A percentile compares a stretch with the other conserved stretches of the same genome.
phyloP scores from a whole-genome alignment of 208 protist species.

The Leishmania aethiopica region DNA sequence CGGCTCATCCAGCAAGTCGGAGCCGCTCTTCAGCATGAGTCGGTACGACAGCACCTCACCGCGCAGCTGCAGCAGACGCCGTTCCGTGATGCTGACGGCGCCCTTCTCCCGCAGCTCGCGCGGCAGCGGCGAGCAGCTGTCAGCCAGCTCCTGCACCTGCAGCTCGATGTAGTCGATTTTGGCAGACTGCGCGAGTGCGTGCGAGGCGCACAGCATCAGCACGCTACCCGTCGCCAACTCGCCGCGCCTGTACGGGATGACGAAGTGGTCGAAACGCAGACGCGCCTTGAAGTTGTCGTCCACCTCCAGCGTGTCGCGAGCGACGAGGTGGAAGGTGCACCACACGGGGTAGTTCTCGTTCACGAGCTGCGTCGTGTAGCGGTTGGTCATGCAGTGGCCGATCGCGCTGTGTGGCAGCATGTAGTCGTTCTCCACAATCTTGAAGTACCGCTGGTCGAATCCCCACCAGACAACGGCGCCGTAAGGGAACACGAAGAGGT shows the following conservation, averaged over 20 bases:
- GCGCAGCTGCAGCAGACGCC: constrained; percentile 64
- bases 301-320: constrained; percentile 55
- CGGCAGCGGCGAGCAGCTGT: constrained; percentile 74
- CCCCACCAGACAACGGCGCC: constrained; percentile 86
- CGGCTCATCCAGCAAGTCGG: constrained; percentile 80
- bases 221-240: constrained; percentile 63
- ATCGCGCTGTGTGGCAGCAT: constrained; percentile 73
- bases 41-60: constrained; percentile 78
- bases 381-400: constrained; percentile 58
- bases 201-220: constrained; percentile 70
- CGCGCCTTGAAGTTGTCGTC: constrained; percentile 70
- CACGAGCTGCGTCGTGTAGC: constrained; percentile 68
- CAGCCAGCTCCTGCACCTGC: constrained; percentile 68
- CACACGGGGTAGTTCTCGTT: constrained; percentile 83
- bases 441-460: constrained; percentile 77
- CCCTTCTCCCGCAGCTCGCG: constrained; percentile 67
- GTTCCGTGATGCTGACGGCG: constrained; percentile 62
- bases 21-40: constrained; percentile 81
- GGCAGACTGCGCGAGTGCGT: constrained; percentile 78
- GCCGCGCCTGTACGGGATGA: constrained; percentile 66
- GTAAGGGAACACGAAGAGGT: constrained; percentile 82
- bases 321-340: constrained; percentile 73
- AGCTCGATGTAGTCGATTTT: constrained; percentile 87
- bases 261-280: constrained; percentile 75
- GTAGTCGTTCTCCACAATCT: constrained; percentile 82